A percentile compares a stretch with the other conserved stretches of the same genome.
Conservation (phyloP, 129 eudicot genomes). For the Solidago caesia region DNA sequence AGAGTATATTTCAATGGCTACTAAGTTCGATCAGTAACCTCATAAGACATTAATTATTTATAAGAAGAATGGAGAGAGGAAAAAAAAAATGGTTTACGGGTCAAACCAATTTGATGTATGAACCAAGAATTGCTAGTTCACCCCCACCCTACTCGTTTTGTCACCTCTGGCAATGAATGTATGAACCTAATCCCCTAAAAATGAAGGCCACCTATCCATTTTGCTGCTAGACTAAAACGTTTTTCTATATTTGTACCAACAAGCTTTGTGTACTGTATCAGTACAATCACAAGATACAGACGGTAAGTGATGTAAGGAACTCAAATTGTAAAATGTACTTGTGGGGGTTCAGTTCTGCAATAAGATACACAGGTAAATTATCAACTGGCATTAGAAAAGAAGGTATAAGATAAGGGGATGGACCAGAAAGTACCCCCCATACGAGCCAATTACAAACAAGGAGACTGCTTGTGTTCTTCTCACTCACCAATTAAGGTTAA, state of each 20-base stretch:
- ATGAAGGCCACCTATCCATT: background rate
- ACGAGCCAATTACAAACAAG: conserved; percentile 28
- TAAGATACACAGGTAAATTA: conserved; percentile 26
- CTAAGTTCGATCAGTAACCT: no score
- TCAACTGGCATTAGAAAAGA: conserved; percentile 28
- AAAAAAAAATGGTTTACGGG: no score
- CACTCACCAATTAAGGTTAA: conserved; percentile 6
- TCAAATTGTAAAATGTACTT: conserved; percentile 31
- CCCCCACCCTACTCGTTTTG: background rate
- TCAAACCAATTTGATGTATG: no score
- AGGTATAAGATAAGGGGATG: conserved; percentile 34
- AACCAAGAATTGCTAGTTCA: background rate
- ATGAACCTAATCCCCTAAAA: background rate
- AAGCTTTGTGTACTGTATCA: conserved; percentile 20
- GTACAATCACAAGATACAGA: conserved; percentile 30
- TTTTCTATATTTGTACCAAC: background rate
- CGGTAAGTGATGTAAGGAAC: conserved; percentile 33
- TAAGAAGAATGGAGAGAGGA: no score
- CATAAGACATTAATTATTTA: no score
- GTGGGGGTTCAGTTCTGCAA: conserved; percentile 30
- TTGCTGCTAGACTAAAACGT: conserved; percentile 3
- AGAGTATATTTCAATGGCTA: no score
- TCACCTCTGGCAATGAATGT: background rate
- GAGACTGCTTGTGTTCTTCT: conserved; percentile 33
- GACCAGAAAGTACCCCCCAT: conserved; percentile 34